A percentile compares a stretch with the other conserved stretches of the same genome.
Conservation (phyloP, 148 eudicot genomes). For the Rheum nobile region DNA sequence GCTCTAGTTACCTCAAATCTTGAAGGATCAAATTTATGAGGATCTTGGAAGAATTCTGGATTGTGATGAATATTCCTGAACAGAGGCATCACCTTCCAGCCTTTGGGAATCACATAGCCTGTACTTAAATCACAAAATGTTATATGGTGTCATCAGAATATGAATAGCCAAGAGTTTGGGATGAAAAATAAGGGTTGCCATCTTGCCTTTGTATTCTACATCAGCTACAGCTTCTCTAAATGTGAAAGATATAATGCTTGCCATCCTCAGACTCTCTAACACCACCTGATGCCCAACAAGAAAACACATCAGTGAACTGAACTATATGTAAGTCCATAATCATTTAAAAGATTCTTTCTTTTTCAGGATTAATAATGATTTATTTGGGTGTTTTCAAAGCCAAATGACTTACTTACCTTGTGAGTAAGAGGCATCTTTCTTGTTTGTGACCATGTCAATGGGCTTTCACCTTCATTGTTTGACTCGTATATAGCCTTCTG, state of each 20-base stretch:
- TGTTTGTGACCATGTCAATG: constrained; percentile 69
- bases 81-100: constrained; percentile 94
- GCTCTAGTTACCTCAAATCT: constrained; percentile 64
- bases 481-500: constrained; percentile 39
- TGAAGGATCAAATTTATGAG: constrained; percentile 53
- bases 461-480: constrained; percentile 34
- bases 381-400: background rate
- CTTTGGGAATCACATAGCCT: constrained; percentile 85
- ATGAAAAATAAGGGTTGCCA: background rate
- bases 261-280: constrained; percentile 80
- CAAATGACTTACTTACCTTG: constrained; percentile 34
- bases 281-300: constrained; percentile 36
- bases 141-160: background rate
- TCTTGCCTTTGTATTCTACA: constrained; percentile 64
- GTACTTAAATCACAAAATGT: constrained; percentile 10
- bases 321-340: background rate
- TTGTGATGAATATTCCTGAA: constrained; percentile 90
- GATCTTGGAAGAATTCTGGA: constrained; percentile 54
- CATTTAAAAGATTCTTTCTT: background rate
- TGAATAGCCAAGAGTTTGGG: background rate
- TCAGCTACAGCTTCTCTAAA: constrained; percentile 81
- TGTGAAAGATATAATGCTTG: constrained; percentile 80
- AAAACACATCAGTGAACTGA: background rate
- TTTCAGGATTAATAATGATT: background rate
- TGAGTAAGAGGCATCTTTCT: constrained; percentile 64